phyloP scores from a whole-genome alignment of 129 eudicot genomes.

The Artemisia annua region DNA sequence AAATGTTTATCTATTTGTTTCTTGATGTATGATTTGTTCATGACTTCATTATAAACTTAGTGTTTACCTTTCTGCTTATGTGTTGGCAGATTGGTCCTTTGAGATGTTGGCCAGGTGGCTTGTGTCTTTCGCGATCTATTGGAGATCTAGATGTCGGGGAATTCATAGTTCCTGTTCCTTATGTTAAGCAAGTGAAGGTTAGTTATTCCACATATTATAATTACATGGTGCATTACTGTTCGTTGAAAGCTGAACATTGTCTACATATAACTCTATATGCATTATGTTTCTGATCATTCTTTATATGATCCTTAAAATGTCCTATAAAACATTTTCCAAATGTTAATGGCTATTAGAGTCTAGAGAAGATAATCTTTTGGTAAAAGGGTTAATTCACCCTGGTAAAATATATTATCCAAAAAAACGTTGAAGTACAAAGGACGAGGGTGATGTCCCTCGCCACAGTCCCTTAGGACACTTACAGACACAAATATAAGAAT shows the following conservation, averaged over 20 bases:
- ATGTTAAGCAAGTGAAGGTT: conserved; percentile 97
- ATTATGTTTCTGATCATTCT: background rate
- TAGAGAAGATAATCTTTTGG: background rate
- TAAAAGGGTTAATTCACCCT: too few species aligned
- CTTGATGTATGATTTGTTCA: background rate
- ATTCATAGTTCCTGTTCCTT: conserved; percentile 90
- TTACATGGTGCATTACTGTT: background rate
- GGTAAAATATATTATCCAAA: too few species aligned
- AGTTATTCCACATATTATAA: conserved; percentile 17
- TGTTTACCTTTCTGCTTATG: conserved; percentile 16
- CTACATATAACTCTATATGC: background rate
- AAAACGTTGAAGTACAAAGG: too few species aligned
- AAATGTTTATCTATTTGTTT: conserved; percentile 3
- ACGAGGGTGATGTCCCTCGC: too few species aligned
- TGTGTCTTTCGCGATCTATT: conserved; percentile 93
- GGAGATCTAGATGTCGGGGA: conserved; percentile 99
- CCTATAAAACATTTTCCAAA: background rate
- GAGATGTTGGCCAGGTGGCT: conserved; percentile 99
- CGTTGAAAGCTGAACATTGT: background rate
- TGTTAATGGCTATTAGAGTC: background rate
- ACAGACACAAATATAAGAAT: too few species aligned
- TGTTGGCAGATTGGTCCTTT: conserved; percentile 82
- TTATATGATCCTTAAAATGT: background rate
- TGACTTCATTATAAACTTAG: background rate
- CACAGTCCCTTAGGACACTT: too few species aligned